Evolutionary conservation across 176 grass and related monocot species (phyloP).

Genomic region (Cymbopogon citratus): DNA sequence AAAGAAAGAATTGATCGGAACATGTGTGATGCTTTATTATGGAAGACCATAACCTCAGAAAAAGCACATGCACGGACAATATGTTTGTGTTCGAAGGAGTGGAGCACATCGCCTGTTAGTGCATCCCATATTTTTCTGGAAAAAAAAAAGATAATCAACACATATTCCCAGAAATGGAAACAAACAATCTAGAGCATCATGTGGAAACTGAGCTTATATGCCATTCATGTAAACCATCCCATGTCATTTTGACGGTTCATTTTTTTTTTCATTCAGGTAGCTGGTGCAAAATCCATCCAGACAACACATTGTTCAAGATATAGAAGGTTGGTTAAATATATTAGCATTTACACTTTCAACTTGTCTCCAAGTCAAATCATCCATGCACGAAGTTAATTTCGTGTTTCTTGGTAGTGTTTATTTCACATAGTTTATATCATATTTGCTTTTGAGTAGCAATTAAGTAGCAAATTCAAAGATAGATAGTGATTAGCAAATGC

Average conservation of each 20-base stretch:
- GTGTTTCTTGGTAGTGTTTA: background rate
- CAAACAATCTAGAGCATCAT: background rate
- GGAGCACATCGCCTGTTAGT: slow-evolving; percentile 75
- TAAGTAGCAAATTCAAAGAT: background rate
- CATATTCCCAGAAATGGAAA: background rate
- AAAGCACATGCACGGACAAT: slow-evolving; percentile 95
- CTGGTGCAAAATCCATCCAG: background rate
- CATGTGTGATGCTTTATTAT: background rate
- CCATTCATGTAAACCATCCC: background rate
- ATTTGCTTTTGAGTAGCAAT: background rate
- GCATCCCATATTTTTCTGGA: slow-evolving; percentile 99
- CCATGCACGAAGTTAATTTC: background rate
- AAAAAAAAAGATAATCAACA: slow-evolving; percentile 18
- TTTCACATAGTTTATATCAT: background rate
- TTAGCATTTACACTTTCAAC: background rate
- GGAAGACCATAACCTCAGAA: slow-evolving; percentile 69
- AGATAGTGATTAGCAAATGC: background rate
- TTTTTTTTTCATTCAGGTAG: background rate
- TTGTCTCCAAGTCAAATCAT: background rate
- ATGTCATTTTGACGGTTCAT: background rate
- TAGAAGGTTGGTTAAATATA: background rate
- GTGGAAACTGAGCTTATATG: background rate
- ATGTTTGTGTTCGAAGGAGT: slow-evolving; percentile 97
- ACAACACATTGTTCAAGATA: background rate
- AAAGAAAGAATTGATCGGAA: background rate